Conservation (phyloP, 1,284 basidiomycete genomes). For the Mycosarcoma maydis region DNA sequence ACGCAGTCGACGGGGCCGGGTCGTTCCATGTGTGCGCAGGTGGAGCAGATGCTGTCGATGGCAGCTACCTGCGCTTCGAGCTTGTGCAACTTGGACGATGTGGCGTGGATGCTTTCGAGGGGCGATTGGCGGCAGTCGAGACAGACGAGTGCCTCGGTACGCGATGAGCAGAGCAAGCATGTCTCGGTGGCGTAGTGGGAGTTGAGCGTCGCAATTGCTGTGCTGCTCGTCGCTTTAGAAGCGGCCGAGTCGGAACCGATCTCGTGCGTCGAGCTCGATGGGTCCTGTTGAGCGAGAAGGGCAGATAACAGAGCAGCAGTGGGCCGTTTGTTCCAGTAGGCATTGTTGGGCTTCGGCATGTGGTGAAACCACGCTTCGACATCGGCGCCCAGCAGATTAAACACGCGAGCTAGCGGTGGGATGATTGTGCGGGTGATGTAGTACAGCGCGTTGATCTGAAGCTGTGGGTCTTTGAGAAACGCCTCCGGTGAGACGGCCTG, state of each 20-base stretch:
- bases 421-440: slow-evolving; percentile 89
- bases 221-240: not conserved
- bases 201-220: slow-evolving; percentile 73
- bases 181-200: slow-evolving; percentile 79
- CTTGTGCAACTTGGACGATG: slow-evolving; percentile 20
- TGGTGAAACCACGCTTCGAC: slow-evolving; percentile 87
- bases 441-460: slow-evolving; percentile 83
- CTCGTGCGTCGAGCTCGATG: too few species aligned
- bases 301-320: slow-evolving; percentile 12
- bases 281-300: slow-evolving; percentile 12
- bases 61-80: slow-evolving; percentile 27
- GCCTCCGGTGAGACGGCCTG: slow-evolving; percentile 82
- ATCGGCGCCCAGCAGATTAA: slow-evolving; percentile 90
- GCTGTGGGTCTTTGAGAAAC: slow-evolving; percentile 76
- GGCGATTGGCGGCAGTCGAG: slow-evolving; percentile 43
- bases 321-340: slow-evolving; percentile 26
- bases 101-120: slow-evolving; percentile 18
- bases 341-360: slow-evolving; percentile 73
- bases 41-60: slow-evolving; percentile 50
- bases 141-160: slow-evolving; percentile 69
- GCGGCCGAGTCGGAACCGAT: too few species aligned
- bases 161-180: slow-evolving; percentile 76
- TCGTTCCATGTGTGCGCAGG: slow-evolving; percentile 38
- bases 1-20: slow-evolving; percentile 46
- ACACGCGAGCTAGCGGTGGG: slow-evolving; percentile 86